phyloP scores from a whole-genome alignment of 441 rosid genomes.

The Croton laevigatus region DNA sequence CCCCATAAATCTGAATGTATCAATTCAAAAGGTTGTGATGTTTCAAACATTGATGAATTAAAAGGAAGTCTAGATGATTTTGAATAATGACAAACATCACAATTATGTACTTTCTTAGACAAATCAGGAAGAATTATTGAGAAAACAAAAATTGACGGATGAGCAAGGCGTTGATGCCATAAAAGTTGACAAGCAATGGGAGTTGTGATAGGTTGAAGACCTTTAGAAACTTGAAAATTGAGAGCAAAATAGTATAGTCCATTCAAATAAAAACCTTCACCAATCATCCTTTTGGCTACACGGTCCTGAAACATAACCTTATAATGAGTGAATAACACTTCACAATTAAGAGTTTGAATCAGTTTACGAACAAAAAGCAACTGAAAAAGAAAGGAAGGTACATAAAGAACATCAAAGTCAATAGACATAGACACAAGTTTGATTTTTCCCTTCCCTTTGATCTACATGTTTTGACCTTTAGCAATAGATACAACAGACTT shows the following conservation, averaged over 20 bases:
- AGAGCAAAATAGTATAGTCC: not conserved
- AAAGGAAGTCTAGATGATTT: not conserved
- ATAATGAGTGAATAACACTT: not conserved
- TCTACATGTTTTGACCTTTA: not conserved
- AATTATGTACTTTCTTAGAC: not conserved
- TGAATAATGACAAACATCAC: not conserved
- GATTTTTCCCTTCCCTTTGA: conserved; percentile 1
- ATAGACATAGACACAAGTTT: not conserved
- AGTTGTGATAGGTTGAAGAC: not conserved
- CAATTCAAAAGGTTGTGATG: not conserved
- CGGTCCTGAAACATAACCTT: not conserved
- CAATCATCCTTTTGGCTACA: not conserved
- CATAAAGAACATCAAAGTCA: not conserved
- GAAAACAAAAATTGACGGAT: not conserved
- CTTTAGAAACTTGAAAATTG: not conserved
- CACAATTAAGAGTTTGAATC: not conserved
- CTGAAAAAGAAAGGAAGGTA: not conserved
- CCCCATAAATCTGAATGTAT: not conserved
- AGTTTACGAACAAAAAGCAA: not conserved
- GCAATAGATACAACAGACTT: not conserved
- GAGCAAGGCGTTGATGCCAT: not conserved
- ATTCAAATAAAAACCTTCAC: not conserved
- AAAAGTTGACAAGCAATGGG: not conserved
- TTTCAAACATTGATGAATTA: not conserved
- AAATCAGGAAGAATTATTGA: not conserved